Base-by-base conservation (phyloP, 2,329 filamentous ascomycete genomes). In the Chaetomium globosum region DNA sequence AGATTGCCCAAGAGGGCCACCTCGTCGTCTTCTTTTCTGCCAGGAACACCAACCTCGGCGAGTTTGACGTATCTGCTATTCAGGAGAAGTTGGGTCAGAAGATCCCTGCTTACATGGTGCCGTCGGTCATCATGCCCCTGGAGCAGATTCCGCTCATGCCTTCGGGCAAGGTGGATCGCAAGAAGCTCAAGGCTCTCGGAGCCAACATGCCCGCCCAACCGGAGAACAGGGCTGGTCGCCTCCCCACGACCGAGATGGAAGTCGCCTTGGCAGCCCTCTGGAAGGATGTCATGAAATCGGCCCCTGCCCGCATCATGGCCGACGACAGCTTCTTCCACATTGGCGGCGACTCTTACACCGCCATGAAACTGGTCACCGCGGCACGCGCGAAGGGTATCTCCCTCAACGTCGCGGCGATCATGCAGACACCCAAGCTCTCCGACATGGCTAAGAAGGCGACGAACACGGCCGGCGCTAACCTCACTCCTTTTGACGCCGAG, bases 91-190 rank as follows among this genome's bases (percentile, higher is more conserved):
- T 79, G 39, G 75, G 77, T 23, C 28, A 59, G 28, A 64, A 64
- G 62, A 26, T 64, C 19, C 62, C 62, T 21, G 62, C 48, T 43
- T 83, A 83, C 71, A 83, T 83, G 81, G 76, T 83, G 0, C 81
- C 81, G 0, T 77, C 80, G 0, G 78, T 77, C 2, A 82, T 81
- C 59, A 77, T 83, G 49, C 80, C 80, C 2, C 72, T 83, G 6
- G 70, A 73, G 12, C 70, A 75, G n/a, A 82, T 83, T 75, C 81
- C 81, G 0, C 75, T 79, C 1, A 70, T 82, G 4, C 79, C 82
- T 1, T 82, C 81, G 4, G 80, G 81, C 6, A 83, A 83, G 75
- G 81, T 77, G 0, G 81, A 83, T 67, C 77, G 81, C 52, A 83
- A 82, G 73, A 78, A 74, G 26, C 75, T 83, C n/a, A 77, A 79